Evolutionary conservation across 2,329 filamentous ascomycete genomes (phyloP).

Genomic region (Colletotrichum tropicicola): DNA sequence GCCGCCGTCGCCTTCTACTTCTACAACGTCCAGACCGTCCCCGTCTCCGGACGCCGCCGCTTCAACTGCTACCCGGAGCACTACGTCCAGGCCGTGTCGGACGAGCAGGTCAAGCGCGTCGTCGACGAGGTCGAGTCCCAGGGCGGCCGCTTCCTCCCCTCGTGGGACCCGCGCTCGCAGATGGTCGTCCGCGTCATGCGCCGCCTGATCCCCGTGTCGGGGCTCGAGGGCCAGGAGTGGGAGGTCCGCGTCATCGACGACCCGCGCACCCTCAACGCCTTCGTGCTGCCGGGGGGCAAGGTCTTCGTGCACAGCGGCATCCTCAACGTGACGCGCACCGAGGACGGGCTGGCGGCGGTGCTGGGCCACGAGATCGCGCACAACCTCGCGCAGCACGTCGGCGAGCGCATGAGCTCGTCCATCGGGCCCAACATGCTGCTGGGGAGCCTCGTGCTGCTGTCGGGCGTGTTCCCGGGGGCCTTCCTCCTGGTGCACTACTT

Average conservation of each 20-base stretch:
- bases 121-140: slow-evolving; percentile 62
- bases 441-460: slow-evolving; percentile 59
- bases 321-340: slow-evolving; percentile 70
- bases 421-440: slow-evolving; percentile 62
- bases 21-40: slow-evolving; percentile 76
- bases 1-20: slow-evolving; percentile 69
- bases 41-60: slow-evolving; percentile 74
- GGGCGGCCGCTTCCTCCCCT: slow-evolving; percentile 63
- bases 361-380: slow-evolving; percentile 85
- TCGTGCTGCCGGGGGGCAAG: slow-evolving; percentile 81
- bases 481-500: slow-evolving; percentile 50
- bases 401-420: slow-evolving; percentile 67
- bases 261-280: slow-evolving; percentile 71
- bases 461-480: slow-evolving; percentile 52
- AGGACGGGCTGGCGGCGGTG: slow-evolving; percentile 78
- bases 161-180: slow-evolving; percentile 63
- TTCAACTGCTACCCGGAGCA: slow-evolving; percentile 75
- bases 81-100: slow-evolving; percentile 61
- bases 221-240: slow-evolving; percentile 69
- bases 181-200: slow-evolving; percentile 72
- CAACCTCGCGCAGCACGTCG: slow-evolving; percentile 73
- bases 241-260: slow-evolving; percentile 81
- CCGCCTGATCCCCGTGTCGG: slow-evolving; percentile 73
- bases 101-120: slow-evolving; percentile 64
- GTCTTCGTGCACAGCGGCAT: slow-evolving; percentile 84